Percentiles rank a stretch among this genome's conserved stretches.
Evolutionary conservation across 129 eudicot genomes (phyloP).

Genomic region (Glebionis coronaria): DNA sequence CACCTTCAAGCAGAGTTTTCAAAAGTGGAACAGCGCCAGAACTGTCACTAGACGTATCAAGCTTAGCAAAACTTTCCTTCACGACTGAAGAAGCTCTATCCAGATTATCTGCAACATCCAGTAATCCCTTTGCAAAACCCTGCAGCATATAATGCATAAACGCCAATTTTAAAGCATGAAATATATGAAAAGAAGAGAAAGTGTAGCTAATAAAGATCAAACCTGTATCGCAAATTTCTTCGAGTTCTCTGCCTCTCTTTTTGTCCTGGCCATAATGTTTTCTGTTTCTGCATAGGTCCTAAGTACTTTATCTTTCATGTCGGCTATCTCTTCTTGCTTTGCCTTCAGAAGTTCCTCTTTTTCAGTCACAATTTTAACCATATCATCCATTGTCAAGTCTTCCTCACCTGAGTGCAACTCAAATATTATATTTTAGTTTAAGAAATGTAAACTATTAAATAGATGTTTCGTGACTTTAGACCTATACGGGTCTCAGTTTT

Average conservation of each 20-base stretch:
- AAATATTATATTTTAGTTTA: conserved; percentile 28
- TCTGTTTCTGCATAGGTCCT: conserved; percentile 86
- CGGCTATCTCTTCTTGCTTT: conserved; percentile 53
- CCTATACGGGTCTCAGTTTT: background rate
- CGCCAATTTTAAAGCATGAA: conserved; percentile 4
- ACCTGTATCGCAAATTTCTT: conserved; percentile 96
- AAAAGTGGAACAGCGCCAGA: conserved; percentile 81
- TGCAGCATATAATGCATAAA: conserved; percentile 39
- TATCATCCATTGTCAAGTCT: conserved; percentile 71
- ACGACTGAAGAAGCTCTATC: conserved; percentile 78
- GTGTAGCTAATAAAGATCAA: background rate
- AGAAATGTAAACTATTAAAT: background rate
- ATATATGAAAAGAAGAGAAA: background rate
- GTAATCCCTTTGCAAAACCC: conserved; percentile 77
- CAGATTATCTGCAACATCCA: conserved; percentile 91
- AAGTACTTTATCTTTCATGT: conserved; percentile 72
- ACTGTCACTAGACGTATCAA: conserved; percentile 68
- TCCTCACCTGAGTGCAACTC: conserved; percentile 42
- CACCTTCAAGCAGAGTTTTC: conserved; percentile 84
- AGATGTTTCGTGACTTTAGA: background rate
- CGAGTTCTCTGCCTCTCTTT: conserved; percentile 79
- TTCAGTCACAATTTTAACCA: conserved; percentile 63
- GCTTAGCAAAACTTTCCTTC: conserved; percentile 68
- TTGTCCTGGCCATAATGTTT: conserved; percentile 75
- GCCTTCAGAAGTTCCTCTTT: conserved; percentile 52